Conservation (phyloP, 2,329 filamentous ascomycete genomes). For the Sphaerulina vaccinii region DNA sequence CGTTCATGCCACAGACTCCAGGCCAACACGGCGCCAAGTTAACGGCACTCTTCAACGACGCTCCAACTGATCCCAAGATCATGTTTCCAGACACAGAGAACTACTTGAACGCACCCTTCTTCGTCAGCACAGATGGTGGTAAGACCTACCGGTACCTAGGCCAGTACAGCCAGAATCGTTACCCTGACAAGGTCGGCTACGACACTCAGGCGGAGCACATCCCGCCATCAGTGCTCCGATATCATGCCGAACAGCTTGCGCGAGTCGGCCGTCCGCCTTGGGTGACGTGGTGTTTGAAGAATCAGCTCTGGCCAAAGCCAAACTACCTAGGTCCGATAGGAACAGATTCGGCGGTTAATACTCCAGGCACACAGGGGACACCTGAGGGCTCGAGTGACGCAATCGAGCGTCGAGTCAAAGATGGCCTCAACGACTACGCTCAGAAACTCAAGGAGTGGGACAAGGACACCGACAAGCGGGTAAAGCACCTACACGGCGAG, state of each 20-base stretch:
- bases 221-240: constrained; percentile 36
- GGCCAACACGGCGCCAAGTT: constrained; percentile 49
- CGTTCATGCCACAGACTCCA: constrained; percentile 43
- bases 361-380: constrained; percentile 13
- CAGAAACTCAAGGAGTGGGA: constrained; percentile 42
- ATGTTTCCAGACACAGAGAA: constrained; percentile 25
- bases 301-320: constrained; percentile 46
- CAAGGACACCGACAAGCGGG: constrained; percentile 39
- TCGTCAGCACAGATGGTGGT: constrained; percentile 34
- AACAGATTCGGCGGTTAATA: constrained; percentile 19
- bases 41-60: constrained; percentile 46
- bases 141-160: constrained; percentile 46
- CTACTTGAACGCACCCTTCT: constrained; percentile 44
- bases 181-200: constrained; percentile 46
- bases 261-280: constrained; percentile 40
- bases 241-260: constrained; percentile 43
- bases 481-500: constrained; percentile 34
- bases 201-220: constrained; percentile 42
- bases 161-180: constrained; percentile 47
- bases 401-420: constrained; percentile 31
- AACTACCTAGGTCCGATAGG: constrained; percentile 41
- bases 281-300: constrained; percentile 43
- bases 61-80: constrained; percentile 31
- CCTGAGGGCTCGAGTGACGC: neutral
- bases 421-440: constrained; percentile 39